These are phyloP conservation scores for Zostera marina DNA, from an alignment of 116 monocot species.

Conservation along the genomic window DNA sequence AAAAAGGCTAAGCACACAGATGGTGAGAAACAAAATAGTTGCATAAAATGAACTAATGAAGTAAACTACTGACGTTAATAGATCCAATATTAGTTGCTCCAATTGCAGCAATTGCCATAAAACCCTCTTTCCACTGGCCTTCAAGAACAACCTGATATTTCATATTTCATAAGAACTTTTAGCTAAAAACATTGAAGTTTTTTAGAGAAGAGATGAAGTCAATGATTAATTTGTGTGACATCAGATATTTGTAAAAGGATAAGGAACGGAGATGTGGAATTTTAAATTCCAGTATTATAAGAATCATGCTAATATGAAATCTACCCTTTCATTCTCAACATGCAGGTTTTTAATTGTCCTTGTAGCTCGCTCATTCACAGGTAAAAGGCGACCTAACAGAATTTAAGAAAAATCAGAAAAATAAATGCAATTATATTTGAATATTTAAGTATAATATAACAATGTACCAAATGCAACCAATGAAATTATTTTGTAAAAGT, in stretches of 20 bases:
- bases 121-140: constrained; percentile 84
- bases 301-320: neutral
- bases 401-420: neutral
- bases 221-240: too few species aligned
- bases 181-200: neutral
- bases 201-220: neutral
- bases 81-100: constrained; percentile 95
- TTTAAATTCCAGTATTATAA: neutral
- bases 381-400: constrained; percentile 67
- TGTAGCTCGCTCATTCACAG: constrained; percentile 75
- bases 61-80: constrained; percentile 34
- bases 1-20: neutral
- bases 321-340: constrained; percentile 98
- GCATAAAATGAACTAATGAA: neutral
- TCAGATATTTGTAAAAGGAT: too few species aligned
- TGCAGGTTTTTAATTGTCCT: constrained; percentile 79
- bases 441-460: neutral
- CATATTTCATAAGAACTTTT: neutral
- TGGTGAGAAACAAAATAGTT: neutral
- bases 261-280: too few species aligned
- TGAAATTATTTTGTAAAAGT: neutral
- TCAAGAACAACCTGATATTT: constrained; percentile 73
- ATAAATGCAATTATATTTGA: neutral
- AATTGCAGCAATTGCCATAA: constrained; percentile 74
- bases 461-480: too few species aligned